Percentiles rank a stretch among this genome's conserved stretches.
phyloP scores from a whole-genome alignment of 768 basidiomycete genomes.

The Sporobolomyces phaffii region DNA sequence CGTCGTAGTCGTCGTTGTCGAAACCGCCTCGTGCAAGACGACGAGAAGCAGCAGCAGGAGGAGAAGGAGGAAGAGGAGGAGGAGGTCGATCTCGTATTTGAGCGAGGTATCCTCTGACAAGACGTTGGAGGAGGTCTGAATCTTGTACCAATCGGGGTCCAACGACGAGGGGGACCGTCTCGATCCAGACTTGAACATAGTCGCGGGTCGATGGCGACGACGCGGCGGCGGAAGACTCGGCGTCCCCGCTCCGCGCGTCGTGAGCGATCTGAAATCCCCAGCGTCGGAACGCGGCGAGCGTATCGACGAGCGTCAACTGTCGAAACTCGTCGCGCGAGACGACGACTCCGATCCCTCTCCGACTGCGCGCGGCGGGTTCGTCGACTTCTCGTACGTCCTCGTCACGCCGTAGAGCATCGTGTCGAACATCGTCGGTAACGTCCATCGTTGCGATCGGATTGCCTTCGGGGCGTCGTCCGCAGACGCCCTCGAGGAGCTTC shows the following conservation, averaged over 20 bases:
- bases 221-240: not conserved
- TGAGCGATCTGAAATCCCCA: conserved; percentile 63
- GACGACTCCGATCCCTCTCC: conserved; percentile 55
- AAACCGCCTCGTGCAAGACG: too few species aligned
- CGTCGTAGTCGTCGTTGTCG: not conserved
- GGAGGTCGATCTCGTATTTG: conserved; percentile 26
- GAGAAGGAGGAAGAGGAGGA: too few species aligned
- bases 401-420: too few species aligned
- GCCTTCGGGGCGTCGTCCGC: conserved; percentile 56
- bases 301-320: conserved; percentile 51
- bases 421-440: too few species aligned
- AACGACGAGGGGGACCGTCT: conserved; percentile 63
- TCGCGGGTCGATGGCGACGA: conserved; percentile 29
- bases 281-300: conserved; percentile 54
- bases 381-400: too few species aligned
- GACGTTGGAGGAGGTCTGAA: conserved; percentile 40
- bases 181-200: conserved; percentile 64
- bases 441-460: conserved; percentile 46
- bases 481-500: conserved; percentile 66
- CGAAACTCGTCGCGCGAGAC: conserved; percentile 65
- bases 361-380: too few species aligned
- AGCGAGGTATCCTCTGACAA: conserved; percentile 52
- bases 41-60: too few species aligned
- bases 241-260: too few species aligned
- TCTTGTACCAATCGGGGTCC: conserved; percentile 49